phyloP scores from a whole-genome alignment of 129 eudicot species.

The Glebionis coronaria region DNA sequence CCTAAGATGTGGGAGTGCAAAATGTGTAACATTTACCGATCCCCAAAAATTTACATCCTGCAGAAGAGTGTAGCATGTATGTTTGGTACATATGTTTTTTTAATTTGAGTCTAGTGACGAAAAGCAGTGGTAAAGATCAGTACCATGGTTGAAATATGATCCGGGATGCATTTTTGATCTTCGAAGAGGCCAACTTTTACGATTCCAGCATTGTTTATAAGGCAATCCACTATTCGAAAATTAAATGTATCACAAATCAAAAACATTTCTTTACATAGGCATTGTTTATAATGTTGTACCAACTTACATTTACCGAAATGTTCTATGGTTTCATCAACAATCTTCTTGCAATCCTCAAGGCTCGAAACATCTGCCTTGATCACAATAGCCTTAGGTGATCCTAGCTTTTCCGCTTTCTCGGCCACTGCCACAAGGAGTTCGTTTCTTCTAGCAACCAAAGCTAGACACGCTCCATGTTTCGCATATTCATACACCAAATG shows the following conservation, averaged over 20 bases:
- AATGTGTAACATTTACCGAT: constrained; percentile 49
- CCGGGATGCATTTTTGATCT: constrained; percentile 40
- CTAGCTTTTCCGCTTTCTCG: constrained; percentile 33
- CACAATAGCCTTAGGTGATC: constrained; percentile 51
- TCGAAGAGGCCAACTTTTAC: constrained; percentile 36
- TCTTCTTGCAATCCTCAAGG: constrained; percentile 41
- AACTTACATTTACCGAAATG: constrained; percentile 59
- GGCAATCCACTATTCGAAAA: constrained; percentile 58
- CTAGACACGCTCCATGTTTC: constrained; percentile 51
- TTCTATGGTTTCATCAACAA: constrained; percentile 43
- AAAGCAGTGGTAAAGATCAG: not conserved
- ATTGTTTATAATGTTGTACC: not conserved
- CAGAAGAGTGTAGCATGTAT: not conserved
- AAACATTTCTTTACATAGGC: too few relatives aligned
- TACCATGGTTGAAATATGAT: constrained; percentile 58
- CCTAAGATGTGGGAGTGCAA: constrained; percentile 58
- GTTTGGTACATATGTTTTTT: not conserved
- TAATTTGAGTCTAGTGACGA: not conserved
- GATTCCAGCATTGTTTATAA: constrained; percentile 69
- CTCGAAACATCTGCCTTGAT: constrained; percentile 53
- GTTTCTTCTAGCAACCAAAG: constrained; percentile 55
- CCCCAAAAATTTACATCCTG: constrained; percentile 86
- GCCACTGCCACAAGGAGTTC: constrained; percentile 46
- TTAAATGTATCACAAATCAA: too few relatives aligned
- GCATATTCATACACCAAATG: constrained; percentile 43